phyloP scores from a whole-genome alignment of 2,329 filamentous ascomycete genomes.

The Botryotinia calthae region DNA sequence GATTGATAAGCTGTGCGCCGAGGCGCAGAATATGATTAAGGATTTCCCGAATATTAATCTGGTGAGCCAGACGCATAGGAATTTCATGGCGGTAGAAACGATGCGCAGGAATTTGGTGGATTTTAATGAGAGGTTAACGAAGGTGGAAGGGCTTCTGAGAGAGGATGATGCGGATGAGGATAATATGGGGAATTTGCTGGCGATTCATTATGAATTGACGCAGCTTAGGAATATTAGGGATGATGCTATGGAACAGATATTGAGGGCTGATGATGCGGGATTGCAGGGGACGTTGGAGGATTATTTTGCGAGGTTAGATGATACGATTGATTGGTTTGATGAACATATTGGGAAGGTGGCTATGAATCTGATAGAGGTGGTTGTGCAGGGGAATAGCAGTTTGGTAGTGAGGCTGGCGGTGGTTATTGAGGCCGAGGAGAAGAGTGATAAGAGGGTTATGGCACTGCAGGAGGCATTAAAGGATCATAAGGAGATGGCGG shows the following conservation, averaged over 20 bases:
- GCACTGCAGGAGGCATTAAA: slow-evolving; percentile 92
- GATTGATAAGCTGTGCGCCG: slow-evolving; percentile 95
- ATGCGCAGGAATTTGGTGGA: slow-evolving; percentile 90
- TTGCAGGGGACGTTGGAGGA: slow-evolving; percentile 82
- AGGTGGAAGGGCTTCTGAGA: slow-evolving; percentile 73
- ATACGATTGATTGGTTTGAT: slow-evolving; percentile 91
- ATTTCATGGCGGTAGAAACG: slow-evolving; percentile 89
- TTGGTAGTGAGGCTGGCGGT: slow-evolving; percentile 89
- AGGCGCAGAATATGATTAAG: slow-evolving; percentile 94
- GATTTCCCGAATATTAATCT: slow-evolving; percentile 93
- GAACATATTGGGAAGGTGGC: slow-evolving; percentile 88
- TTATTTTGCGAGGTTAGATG: slow-evolving; percentile 83
- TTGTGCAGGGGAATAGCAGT: slow-evolving; percentile 82
- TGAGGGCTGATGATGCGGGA: slow-evolving; percentile 67
- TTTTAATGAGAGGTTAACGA: slow-evolving; percentile 74
- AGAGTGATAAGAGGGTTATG: slow-evolving; percentile 86
- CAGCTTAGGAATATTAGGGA: slow-evolving; percentile 91
- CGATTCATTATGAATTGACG: slow-evolving; percentile 88
- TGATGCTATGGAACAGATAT: slow-evolving; percentile 95
- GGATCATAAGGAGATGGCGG: slow-evolving; percentile 92
- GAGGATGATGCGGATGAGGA: slow-evolving; percentile 84
- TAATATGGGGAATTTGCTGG: slow-evolving; percentile 87
- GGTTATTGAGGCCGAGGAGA: slow-evolving; percentile 93
- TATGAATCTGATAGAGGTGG: slow-evolving; percentile 82
- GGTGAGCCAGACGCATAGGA: slow-evolving; percentile 90